Evolutionary conservation across 495 filamentous ascomycete genomes (phyloP), one percentile per base, ranked within the genome.

Genomic region (Mytilinidion resinicola): DNA sequence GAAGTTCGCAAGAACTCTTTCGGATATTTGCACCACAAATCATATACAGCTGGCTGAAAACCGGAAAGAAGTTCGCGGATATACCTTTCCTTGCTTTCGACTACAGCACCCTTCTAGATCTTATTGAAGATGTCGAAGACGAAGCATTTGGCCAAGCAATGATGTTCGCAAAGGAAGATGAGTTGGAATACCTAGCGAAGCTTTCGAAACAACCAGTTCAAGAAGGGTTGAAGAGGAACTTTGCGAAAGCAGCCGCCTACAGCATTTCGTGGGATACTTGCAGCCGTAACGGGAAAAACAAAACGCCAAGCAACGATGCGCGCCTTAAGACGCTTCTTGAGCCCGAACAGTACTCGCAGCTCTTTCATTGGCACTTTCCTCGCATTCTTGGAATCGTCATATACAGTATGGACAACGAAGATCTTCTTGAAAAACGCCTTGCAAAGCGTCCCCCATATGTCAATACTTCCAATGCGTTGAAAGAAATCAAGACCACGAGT

Each of bases 1-100:
- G 74, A 36, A 76, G 80, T 39, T 76, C 88, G 1, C 80, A 78
- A 63, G 78, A 84, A 41, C 69, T 99, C 3, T 96, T 97, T 69
- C 79, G 77, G n/a, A 77, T 97, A 3, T 97, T 96, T 66, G 84
- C 88, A 15, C 85, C 91, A 20, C 95, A 99, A 69, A 78, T 97
- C n/a, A 76, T 97, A 4, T 95, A 89, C 68, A 95, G 91, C 0
- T 97, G 93, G 95, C 81, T 91, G 2, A 81, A 87, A 57, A 69
- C 72, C 1, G 54, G 64, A 10, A 79, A 85, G 50, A 72, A 77
- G 25, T 71, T 95, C 10, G 73, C 76, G 1, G 76, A 80, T 3
- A 86, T 96, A 53, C 91, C 93, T 9, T 96, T 82, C 63, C 74
- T 77, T 46, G 87, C 91, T 9, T 97, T 96, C 72, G 85, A 85